Base-by-base conservation (phyloP, 495 filamentous ascomycete genomes). In the Bacidia rubella region DNA sequence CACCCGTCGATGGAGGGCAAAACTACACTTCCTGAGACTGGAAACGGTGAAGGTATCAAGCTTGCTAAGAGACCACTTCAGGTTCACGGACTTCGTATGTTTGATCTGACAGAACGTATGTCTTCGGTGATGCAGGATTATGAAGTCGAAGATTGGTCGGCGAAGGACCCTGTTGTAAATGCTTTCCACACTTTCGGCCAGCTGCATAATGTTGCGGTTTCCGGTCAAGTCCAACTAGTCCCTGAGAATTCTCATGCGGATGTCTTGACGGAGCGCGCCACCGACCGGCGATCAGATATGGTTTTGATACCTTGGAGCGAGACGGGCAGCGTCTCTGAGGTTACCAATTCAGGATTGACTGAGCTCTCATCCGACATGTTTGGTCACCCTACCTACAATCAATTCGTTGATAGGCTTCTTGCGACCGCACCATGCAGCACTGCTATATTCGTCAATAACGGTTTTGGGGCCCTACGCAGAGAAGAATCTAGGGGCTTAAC, bases 41-140 rank as follows among this genome's bases (percentile, higher is more conserved):
- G 35, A 26, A 48, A 15, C 17, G 52, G 20, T 3, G 42, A 51
- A 2, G 24, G 24, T 38, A 17, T 53, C 49, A 19, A 23, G 55
- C 45, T 64, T 38, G 58, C 60, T 25, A 74, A 71, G 51, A 66
- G 74, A 21, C 76, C 81, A 0, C 73, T 95, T 2, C 79, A 88
- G 62, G 86, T 93, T 0, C 84, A 95, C 60, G 92, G 89, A 32
- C 67, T 95, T 21, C 84, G 90, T 1, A 71, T 98, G 47, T 66
- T 96, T 39, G 87, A 93, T 62, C 79, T 97, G 21, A 92, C 87
- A 0, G 89, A 98, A 55, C 88, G 92, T 73, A 82, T 84, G 27
- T 96, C 92, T 5, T 86, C 89, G 19, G 89, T 95, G 50, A 98
- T 98, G 92, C 84, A 88, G 59, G 86, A 94, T 4, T 81, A 87